A percentile compares a stretch with the other conserved stretches of the same genome.
Evolutionary conservation across 208 protist species (phyloP).

Genomic region (Trypanosoma congolense): DNA sequence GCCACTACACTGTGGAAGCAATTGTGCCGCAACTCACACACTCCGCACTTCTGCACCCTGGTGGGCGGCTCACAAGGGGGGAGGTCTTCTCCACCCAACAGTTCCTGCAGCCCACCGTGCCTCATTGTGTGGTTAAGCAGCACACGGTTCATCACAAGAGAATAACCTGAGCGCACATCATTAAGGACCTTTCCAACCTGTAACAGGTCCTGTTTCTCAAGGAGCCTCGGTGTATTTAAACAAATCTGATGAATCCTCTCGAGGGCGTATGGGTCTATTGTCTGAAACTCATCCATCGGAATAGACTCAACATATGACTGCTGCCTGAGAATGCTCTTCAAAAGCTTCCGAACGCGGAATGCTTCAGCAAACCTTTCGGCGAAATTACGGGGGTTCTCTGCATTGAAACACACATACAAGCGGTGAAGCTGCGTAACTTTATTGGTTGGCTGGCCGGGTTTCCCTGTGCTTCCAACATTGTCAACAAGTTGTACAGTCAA

Average conservation of each 20-base stretch:
- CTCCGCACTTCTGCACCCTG: constrained; percentile 38
- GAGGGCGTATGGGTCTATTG: constrained; percentile 56
- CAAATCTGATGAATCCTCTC: constrained; percentile 55
- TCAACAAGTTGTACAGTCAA: constrained; percentile 33
- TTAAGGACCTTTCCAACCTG: constrained; percentile 56
- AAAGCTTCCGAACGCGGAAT: constrained; percentile 49
- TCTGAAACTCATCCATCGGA: constrained; percentile 88
- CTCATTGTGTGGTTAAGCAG: constrained; percentile 66
- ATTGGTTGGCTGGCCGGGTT: neutral
- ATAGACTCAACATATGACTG: constrained; percentile 94
- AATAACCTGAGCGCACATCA: constrained; percentile 87
- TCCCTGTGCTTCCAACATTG: neutral
- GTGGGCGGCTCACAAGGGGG: constrained; percentile 14
- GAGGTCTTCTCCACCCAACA: constrained; percentile 32
- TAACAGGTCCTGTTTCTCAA: constrained; percentile 70
- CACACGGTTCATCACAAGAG: constrained; percentile 81
- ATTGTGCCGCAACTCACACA: constrained; percentile 29
- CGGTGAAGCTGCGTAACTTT: constrained; percentile 42
- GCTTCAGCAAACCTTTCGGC: constrained; percentile 85
- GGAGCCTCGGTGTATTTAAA: constrained; percentile 67
- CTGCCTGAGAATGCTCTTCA: constrained; percentile 77
- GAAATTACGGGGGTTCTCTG: constrained; percentile 90
- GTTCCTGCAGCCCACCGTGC: constrained; percentile 40
- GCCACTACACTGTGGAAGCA: constrained; percentile 43
- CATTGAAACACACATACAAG: constrained; percentile 88